phyloP scores from a whole-genome alignment of 768 basidiomycete genomes.

The Tricholoma sp. region DNA sequence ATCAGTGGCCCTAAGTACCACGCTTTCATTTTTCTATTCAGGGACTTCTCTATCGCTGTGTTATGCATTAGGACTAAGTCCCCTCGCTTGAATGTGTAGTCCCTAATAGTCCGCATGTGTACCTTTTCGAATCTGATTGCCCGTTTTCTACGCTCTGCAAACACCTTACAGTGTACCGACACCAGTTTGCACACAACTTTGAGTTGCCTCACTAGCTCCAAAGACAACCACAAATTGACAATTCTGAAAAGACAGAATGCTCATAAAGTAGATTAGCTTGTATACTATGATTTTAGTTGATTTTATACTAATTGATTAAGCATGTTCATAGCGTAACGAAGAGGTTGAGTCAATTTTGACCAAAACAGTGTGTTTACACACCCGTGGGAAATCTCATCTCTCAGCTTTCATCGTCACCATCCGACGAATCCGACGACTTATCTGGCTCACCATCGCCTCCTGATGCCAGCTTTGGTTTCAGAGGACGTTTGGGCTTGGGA shows the following conservation, averaged over 20 bases:
- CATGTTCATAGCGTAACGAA: background rate
- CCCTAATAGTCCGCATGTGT: too few species aligned
- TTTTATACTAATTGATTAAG: background rate
- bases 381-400: background rate
- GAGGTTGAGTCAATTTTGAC: background rate
- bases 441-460: slow-evolving; percentile 6
- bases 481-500: slow-evolving; percentile 10
- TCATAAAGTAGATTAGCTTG: background rate
- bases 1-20: too few species aligned
- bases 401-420: background rate
- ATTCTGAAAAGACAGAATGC: background rate
- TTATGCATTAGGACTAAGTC: too few species aligned
- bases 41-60: too few species aligned
- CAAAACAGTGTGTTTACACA: background rate
- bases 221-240: background rate
- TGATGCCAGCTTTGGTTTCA: slow-evolving; percentile 11
- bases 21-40: too few species aligned
- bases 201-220: background rate
- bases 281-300: background rate
- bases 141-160: too few species aligned
- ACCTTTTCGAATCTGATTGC: too few species aligned
- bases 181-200: background rate
- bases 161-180: background rate
- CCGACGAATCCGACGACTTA: slow-evolving; percentile 6
- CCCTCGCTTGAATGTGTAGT: too few species aligned